Evolutionary conservation across 208 protist genomes (phyloP), one percentile per base, ranked within the genome.

Genomic region (Phytomonas serpens): DNA sequence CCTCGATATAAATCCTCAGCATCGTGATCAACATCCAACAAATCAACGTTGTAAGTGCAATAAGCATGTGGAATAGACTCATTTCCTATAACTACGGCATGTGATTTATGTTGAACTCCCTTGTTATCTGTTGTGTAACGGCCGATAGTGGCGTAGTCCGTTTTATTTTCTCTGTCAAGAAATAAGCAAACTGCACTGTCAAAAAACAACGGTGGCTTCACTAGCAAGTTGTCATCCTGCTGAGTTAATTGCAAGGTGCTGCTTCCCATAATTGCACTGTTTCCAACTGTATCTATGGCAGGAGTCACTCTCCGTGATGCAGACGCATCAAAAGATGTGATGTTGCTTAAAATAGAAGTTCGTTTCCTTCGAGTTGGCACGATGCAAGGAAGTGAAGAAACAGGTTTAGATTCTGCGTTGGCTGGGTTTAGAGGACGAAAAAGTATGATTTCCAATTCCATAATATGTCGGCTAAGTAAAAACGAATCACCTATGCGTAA

Each of bases 121-220:
- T 88, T 90, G 16, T 75, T 82, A 71, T 88, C 87, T 16, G 80
- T 82, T 34, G 81, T 85, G 42, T 66, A 71, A 51, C 87, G 84
- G 0, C 89, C 89, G 2, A 81, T 83, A 52, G 84, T 79, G 0
- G 92, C 82, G 75, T 94, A 94, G 76, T 94, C 89, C 62, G 78
- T 87, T 61, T 85, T 82, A 4, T 72, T 74, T 23, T 76, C 67
- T 65, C 72, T 67, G 52, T 89, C 83, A 68, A 81, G 82, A 68
- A 94, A 90, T 38, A 94, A 78, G 73, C 84, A 92, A 3, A 81
- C 89, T 7, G 81, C 81, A 23, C 84, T 94, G 73, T 94, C 89
- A 69, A 94, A 92, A 62, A 94, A 94, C 19, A 84, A 77, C 9
- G 84, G 84, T 27, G 76, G 76, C 10, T 57, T 57, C 47, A 57